Evolutionary conservation across 768 basidiomycete species (phyloP).

Genomic region (Fistulinella prunicolor): DNA sequence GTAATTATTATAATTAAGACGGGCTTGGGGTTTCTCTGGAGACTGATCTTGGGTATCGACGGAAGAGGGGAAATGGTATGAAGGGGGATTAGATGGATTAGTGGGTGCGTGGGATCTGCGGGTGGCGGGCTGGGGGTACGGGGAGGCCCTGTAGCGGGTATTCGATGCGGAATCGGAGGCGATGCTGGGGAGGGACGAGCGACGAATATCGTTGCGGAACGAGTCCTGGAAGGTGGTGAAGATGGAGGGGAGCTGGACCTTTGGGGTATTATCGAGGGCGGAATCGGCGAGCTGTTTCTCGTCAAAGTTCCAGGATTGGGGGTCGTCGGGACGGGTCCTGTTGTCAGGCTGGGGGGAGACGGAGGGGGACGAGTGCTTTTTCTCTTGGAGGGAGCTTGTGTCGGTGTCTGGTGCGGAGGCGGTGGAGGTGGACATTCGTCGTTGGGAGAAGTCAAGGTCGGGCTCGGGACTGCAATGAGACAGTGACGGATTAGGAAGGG

Average conservation of each 20-base stretch:
- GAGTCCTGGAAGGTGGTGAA: conserved; percentile 67
- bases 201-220: conserved; percentile 51
- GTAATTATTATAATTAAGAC: conserved; percentile 41
- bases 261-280: conserved; percentile 40
- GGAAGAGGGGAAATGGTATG: conserved; percentile 54
- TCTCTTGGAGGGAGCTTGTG: conserved; percentile 55
- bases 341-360: conserved; percentile 45
- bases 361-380: conserved; percentile 56
- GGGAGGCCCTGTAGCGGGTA: conserved; percentile 50
- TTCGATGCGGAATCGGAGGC: conserved; percentile 43
- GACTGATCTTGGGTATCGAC: conserved; percentile 38
- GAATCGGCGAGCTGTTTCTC: conserved; percentile 42
- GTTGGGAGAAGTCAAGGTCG: conserved; percentile 51
- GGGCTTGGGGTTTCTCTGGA: conserved; percentile 35
- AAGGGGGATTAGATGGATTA: conserved; percentile 39
- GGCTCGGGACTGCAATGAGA: conserved; percentile 36
- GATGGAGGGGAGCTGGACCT: conserved; percentile 73
- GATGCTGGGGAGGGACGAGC: conserved; percentile 62
- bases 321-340: conserved; percentile 38
- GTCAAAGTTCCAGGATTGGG: conserved; percentile 28
- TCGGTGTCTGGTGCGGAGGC: conserved; percentile 66
- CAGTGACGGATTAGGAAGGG: conserved; percentile 11
- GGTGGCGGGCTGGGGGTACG: conserved; percentile 49
- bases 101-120: conserved; percentile 49
- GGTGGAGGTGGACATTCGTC: conserved; percentile 79